Percentiles rank a stretch among this genome's conserved stretches.
These are phyloP conservation scores for Smallanthus sonchifolius DNA, from an alignment of 129 eudicot species.

Conservation along the genomic window DNA sequence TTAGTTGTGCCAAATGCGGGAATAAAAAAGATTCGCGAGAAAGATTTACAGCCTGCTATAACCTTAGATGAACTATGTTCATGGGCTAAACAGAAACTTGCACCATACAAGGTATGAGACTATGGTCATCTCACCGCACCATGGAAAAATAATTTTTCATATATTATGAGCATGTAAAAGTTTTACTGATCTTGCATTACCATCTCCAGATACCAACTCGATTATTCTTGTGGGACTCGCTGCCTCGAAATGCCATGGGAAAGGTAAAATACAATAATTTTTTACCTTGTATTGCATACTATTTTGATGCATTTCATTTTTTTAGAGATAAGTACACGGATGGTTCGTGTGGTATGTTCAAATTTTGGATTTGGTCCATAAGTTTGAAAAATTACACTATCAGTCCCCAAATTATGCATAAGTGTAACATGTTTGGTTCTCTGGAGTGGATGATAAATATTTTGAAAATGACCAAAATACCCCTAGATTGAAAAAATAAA, in stretches of 20 bases:
- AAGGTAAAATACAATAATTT: constrained; percentile 47
- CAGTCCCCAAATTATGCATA: no score
- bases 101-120: constrained; percentile 83
- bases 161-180: neutral
- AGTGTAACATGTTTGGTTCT: no score
- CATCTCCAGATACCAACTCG: constrained; percentile 76
- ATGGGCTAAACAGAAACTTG: constrained; percentile 94
- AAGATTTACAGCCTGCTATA: constrained; percentile 67
- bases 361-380: no score
- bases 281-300: neutral
- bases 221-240: constrained; percentile 68
- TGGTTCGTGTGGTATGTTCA: no score
- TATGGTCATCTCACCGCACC: neutral
- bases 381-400: no score
- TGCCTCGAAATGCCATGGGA: constrained; percentile 99
- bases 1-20: constrained; percentile 66
- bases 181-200: neutral
- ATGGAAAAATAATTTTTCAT: neutral
- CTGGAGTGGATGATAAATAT: no score
- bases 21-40: constrained; percentile 45
- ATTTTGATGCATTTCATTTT: neutral
- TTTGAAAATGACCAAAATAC: no score
- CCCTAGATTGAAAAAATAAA: no score
- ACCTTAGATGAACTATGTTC: constrained; percentile 66
- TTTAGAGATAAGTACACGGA: no score